These are phyloP conservation scores for Taphrina sp. DNA, from an alignment of 1,139 yeast genomes.

Conservation along the genomic window DNA sequence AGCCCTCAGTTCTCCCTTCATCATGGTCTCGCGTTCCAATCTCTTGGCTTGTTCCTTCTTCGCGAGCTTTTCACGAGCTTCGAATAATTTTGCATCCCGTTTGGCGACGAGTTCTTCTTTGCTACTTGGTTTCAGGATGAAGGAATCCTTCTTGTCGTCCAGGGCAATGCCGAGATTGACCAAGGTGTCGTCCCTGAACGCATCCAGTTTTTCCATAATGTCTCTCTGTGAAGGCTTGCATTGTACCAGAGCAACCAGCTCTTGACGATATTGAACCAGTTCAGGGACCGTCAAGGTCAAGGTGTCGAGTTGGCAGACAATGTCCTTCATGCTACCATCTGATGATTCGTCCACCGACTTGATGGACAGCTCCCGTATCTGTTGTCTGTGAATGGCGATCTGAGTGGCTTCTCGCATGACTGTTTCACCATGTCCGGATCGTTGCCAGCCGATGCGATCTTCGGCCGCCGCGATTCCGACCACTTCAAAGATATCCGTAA, in stretches of 20 bases:
- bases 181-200: slow-evolving; percentile 61
- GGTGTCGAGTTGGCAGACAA: neutral
- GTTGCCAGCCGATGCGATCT: slow-evolving; percentile 20
- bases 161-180: slow-evolving; percentile 74
- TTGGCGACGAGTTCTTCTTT: slow-evolving; percentile 64
- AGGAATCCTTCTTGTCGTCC: slow-evolving; percentile 67
- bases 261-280: slow-evolving; percentile 2
- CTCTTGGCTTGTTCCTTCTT: slow-evolving; percentile 51
- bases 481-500: slow-evolving; percentile 11
- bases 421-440: neutral
- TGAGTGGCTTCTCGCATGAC: slow-evolving; percentile 7
- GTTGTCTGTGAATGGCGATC: slow-evolving; percentile 14
- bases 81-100: slow-evolving; percentile 50
- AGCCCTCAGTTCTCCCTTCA: slow-evolving; percentile 70
- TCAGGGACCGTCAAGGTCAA: slow-evolving; percentile 6
- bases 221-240: slow-evolving; percentile 41
- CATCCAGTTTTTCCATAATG: slow-evolving; percentile 61
- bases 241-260: neutral
- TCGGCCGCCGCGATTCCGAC: slow-evolving; percentile 24
- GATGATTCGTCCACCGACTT: neutral
- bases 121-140: slow-evolving; percentile 82
- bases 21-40: slow-evolving; percentile 62
- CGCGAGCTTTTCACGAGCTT: slow-evolving; percentile 47
- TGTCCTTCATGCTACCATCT: neutral
- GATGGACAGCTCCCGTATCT: slow-evolving; percentile 4